A percentile compares a stretch with the other conserved stretches of the same genome.
Evolutionary conservation across 2,329 filamentous ascomycete species (phyloP).

Genomic region (Colletotrichum magnum): DNA sequence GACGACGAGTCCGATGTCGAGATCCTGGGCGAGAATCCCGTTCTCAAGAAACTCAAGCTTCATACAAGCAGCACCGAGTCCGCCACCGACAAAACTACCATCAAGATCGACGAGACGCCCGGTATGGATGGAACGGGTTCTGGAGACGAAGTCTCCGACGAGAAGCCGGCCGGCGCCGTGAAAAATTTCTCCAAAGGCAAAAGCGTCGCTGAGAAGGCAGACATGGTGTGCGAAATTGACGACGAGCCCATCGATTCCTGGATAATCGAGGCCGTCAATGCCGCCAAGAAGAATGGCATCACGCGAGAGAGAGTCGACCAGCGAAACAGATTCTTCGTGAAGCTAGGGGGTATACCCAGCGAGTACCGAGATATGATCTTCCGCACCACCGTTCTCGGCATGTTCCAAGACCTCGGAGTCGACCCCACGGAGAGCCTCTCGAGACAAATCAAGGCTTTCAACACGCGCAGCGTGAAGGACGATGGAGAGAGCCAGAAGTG

Average conservation of each 20-base stretch:
- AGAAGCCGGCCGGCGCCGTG: neutral
- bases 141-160: neutral
- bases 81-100: neutral
- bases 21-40: neutral
- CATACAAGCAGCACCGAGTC: neutral
- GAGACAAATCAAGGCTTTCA: conserved; percentile 13
- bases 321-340: conserved; percentile 11
- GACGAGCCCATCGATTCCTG: neutral
- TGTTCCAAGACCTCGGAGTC: neutral
- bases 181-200: neutral
- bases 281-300: neutral
- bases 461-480: neutral
- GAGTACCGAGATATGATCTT: conserved; percentile 6
- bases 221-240: neutral
- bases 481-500: neutral
- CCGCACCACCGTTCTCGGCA: conserved; percentile 11
- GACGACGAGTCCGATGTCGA: neutral
- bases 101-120: neutral
- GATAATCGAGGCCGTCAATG: conserved; percentile 5
- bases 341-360: neutral
- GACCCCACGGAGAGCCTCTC: neutral
- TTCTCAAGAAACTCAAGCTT: neutral
- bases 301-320: conserved; percentile 1
- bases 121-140: neutral
- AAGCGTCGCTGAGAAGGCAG: neutral